Evolutionary conservation across 176 grass and related monocot genomes (phyloP), one percentile per base, ranked within the genome.

Genomic region (Oryza officinalis): DNA sequence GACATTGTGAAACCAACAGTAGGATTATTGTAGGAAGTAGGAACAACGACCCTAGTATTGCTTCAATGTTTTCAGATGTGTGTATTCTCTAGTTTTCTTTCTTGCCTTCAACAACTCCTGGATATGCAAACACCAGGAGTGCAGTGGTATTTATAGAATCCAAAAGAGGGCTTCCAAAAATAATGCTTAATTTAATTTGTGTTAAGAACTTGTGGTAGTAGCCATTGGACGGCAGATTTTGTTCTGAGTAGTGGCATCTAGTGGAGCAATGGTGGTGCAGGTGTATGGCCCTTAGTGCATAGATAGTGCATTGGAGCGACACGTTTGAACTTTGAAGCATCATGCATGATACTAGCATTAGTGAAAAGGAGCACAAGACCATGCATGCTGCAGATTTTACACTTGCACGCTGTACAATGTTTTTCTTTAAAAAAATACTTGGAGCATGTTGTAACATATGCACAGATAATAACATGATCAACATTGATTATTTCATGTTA

Each of bases 161-260:
- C 43, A 45, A 50, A 63, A 66, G 41, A 26, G 31, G 52, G 45
- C 4, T 65, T 32, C 25, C 4, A 15, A 2, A 25, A 52, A 31
- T 10, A 81, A 14, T 47, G 82, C 20, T 13, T 70, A 66, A 14
- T 57, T 71, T 26, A 37, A 67, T 45, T 65, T 35, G 49, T 76
- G 22, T 63, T 38, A 31, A 26, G 10, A 89, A 82, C 14, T 33
- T 82, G 88, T 89, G 83, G 83, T 38, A 40, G 2, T 81, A 71
- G 30, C 23, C 66, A 81, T 57, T 84, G 81, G 69, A 84, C 37
- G 63, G 37, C 87, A 44, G 49, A 75, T 75, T 80, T 74, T 18
- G 31, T 20, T 31, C 43, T 57, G 22, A 46, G 26, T 68, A 66
- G 63, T 81, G 70, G 23, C 13, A 5, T 20, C 0, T 30, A 76